Conservation (phyloP, 768 basidiomycete genomes). For the Suillus bovinus region DNA sequence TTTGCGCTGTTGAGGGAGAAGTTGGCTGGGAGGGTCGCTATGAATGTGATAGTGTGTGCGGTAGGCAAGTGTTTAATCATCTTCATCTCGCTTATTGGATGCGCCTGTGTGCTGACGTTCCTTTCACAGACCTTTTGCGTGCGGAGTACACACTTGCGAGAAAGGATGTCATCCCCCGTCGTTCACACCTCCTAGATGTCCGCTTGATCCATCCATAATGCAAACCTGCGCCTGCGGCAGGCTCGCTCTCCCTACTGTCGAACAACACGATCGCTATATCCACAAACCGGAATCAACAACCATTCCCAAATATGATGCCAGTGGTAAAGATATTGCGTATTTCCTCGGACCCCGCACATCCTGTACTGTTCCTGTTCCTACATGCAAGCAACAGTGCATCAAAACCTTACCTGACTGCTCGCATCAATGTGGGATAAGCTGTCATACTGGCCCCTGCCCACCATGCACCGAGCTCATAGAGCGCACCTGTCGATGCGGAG, state of each 20-base stretch:
- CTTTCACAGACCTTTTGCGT: slow-evolving; percentile 60
- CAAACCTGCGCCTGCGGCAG: slow-evolving; percentile 85
- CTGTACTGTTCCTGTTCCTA: slow-evolving; percentile 81
- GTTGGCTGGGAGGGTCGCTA: slow-evolving; percentile 66
- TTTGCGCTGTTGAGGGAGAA: slow-evolving; percentile 31
- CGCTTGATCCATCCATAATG: slow-evolving; percentile 66
- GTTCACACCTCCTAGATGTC: slow-evolving; percentile 58
- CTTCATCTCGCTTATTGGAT: background rate
- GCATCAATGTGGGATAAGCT: slow-evolving; percentile 68
- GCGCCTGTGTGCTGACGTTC: background rate
- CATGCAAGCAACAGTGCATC: slow-evolving; percentile 68
- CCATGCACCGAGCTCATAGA: slow-evolving; percentile 72
- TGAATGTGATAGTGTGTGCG: background rate
- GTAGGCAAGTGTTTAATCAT: background rate
- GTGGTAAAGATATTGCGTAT: slow-evolving; percentile 12
- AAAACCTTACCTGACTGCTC: slow-evolving; percentile 65
- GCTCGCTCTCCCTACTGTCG: slow-evolving; percentile 42
- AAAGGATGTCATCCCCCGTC: slow-evolving; percentile 80
- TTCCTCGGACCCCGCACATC: slow-evolving; percentile 42
- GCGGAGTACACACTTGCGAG: slow-evolving; percentile 73
- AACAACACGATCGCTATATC: slow-evolving; percentile 13
- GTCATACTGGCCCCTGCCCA: slow-evolving; percentile 80
- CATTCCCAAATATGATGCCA: slow-evolving; percentile 11
- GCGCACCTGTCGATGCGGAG: slow-evolving; percentile 86
- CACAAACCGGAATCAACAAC: background rate